Conservation (phyloP, 2,329 filamentous ascomycete species). For the Phialophora verrucosa region DNA sequence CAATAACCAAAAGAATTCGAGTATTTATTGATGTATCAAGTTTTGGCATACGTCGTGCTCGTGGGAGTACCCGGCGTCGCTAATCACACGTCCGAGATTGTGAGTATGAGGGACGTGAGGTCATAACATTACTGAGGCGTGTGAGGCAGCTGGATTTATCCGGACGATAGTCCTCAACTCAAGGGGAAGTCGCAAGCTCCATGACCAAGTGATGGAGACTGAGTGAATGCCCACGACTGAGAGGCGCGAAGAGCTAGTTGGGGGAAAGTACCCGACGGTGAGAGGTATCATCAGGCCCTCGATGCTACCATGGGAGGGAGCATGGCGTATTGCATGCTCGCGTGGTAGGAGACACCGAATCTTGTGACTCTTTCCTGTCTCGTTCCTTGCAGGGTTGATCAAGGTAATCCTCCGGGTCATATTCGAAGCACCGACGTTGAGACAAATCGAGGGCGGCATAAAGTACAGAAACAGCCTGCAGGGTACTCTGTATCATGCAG, state of each 20-base stretch:
- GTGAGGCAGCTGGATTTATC: neutral
- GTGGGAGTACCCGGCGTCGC: no score
- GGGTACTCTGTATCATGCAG: conserved; percentile 17
- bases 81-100: neutral
- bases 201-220: neutral
- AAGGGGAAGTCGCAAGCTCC: conserved; percentile 12
- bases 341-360: neutral
- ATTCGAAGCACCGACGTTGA: neutral
- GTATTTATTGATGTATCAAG: neutral
- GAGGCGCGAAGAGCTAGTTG: neutral
- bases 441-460: neutral
- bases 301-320: neutral
- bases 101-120: neutral
- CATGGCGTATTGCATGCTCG: neutral
- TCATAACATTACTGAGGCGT: neutral
- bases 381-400: conserved; percentile 10
- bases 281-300: neutral
- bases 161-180: neutral
- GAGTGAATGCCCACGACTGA: conserved; percentile 1
- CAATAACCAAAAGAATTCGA: conserved; percentile 12
- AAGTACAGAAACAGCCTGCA: conserved; percentile 1
- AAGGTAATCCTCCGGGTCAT: conserved; percentile 22
- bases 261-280: neutral
- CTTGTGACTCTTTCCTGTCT: conserved; percentile 11
- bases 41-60: neutral